Evolutionary conservation across 2,329 filamentous ascomycete species (phyloP), one percentile per base, ranked within the genome.

Genomic region (Neonectria punicea): DNA sequence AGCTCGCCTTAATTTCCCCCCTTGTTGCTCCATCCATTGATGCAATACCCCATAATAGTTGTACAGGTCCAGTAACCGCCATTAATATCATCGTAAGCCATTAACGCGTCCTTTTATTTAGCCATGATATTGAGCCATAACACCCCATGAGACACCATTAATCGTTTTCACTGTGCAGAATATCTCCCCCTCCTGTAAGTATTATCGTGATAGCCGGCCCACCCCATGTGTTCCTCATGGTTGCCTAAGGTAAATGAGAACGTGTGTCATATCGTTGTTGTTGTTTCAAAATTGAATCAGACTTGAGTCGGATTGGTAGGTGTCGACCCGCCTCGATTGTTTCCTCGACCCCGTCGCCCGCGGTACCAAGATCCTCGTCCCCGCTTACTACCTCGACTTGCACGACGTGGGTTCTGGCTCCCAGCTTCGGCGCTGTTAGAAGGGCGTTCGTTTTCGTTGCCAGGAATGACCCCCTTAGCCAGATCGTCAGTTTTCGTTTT

Each of bases 321-420:
- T 51, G 43, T 43, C 60, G 34, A 54, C 34, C 56, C 54, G 49
- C 62, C 57, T 20, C 70, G 69, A 58, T 58, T 56, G 28, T 43
- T 55, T 53, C 69, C 70, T 55, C 75, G 73, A 25, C 70, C 68
- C n/a, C 75, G 71, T 49, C 73, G 74, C 25, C 74, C 73, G 32
- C 75, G 74, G 39, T 65, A 61, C 67, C 75, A 73, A n/a, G 63
- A 61, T 16, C 63, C 53, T 64, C 71, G 71, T 47, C 74, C 72
- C 39, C 76, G 75, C 46, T 73, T 73, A 13, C 69, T 67, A 10
- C 70, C 72, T 36, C 76, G 73, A 49, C 54, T 56, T 6, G 57
- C 62, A 16, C 71, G 67, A 22, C 63, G 67, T 50, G 58, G 66
- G 16, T 50, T 47, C 1, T 66, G 55, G n/a, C 30, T 16, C 9